Conservation (phyloP, 139 green algal genomes). For the Desmodesmus armatus region DNA sequence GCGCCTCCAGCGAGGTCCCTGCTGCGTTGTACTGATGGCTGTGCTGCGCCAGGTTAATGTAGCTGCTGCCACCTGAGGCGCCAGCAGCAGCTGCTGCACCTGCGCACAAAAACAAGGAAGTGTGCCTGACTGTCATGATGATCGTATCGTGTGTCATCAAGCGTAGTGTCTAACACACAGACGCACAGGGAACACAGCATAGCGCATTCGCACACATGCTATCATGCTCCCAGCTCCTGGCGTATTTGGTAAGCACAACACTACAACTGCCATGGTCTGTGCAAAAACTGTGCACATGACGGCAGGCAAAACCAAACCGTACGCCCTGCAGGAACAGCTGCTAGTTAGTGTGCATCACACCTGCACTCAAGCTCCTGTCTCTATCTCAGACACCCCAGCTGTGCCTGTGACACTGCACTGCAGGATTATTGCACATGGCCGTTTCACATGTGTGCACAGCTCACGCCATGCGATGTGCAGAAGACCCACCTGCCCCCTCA, state of each 20-base stretch:
- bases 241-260: no score
- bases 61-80: not conserved
- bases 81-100: not conserved
- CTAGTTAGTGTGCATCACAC: no score
- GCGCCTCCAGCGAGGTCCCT: slow-evolving; percentile 37
- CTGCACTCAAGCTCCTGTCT: not conserved
- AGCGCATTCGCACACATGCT: no score
- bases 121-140: not conserved
- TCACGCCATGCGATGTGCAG: not conserved
- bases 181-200: not conserved
- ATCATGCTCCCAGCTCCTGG: no score
- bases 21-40: slow-evolving; percentile 12
- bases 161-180: not conserved
- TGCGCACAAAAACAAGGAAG: not conserved
- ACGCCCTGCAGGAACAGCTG: no score
- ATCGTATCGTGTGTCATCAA: not conserved
- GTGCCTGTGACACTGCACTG: not conserved
- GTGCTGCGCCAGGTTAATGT: slow-evolving; percentile 55
- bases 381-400: not conserved
- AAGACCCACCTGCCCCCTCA: not conserved
- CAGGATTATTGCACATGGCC: no score
- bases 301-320: no score
- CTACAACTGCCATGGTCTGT: no score
- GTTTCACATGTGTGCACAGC: no score
- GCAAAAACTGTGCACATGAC: no score